Evolutionary conservation across 495 filamentous ascomycete species (phyloP), one percentile per base, ranked within the genome.

Genomic region (Annulohypoxylon maeteangense): DNA sequence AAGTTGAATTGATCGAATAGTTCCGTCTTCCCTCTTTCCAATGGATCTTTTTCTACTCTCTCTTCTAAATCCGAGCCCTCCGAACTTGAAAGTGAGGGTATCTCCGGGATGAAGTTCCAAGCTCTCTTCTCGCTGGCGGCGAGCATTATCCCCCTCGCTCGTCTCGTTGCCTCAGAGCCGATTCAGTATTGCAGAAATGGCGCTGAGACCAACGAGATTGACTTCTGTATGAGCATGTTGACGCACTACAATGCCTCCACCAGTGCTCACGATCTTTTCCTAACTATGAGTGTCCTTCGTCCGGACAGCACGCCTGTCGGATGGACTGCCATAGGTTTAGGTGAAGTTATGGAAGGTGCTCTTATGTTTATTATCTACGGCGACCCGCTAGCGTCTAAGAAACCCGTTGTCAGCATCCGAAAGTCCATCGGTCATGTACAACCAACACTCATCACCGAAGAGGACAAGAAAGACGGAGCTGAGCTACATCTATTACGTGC

Each of bases 351-450:
- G 57, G 57, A 61, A 34, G 57, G 57, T 3, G 40, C 57, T 5
- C 57, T 61, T 5, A 61, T 61, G 57, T 61, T 61, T 40, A 61
- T 61, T 25, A 23, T 61, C 25, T 61, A 61, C 25, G 57, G 57
- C 27, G 42, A 61, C 25, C 57, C 57, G 11, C 8, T 47, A 7
- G 31, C 40, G 5, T 48, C 57, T 8, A 18, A 61, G 11, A 23
- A 47, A 16, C 57, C 57, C 8, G 48, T 61, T 8, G 40, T 48
- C 57, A 61, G 57, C 22, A 48, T 61, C n/a, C 57, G 57, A n/a
- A 61, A 48, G n/a, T 61, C 57, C 4, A 61, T 48, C 23, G 57
- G 57, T 42, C 57, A 61, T 22, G 14, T 10, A 23, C 57, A 61
- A 11, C 57, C 57, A 32, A 47, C 42, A 3, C 40, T 34, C 7